Base-by-base conservation (phyloP, 176 grass and related monocot species). In the Cymbopogon citratus region DNA sequence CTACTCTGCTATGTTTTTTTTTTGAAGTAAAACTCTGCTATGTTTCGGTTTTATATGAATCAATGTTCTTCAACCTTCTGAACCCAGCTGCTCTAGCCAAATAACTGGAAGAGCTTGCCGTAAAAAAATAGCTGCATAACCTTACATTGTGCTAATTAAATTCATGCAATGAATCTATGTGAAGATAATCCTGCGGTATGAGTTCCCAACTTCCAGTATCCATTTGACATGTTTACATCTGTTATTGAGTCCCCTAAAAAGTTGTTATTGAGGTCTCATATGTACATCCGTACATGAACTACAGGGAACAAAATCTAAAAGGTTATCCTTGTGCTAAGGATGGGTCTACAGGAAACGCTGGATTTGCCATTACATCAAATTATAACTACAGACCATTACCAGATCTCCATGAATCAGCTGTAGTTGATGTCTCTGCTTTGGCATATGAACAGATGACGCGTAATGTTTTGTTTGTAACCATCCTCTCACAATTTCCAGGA, bases 401-500 rank as follows among this genome's bases (percentile, higher is more conserved):
- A 18, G 62, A 43, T 5, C 35, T 11, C 79, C 3, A 25, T 34
- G 63, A 69, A 54, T 61, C 66, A 35, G 59, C 12, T 69, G 24
- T 28, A 63, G 13, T 12, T 54, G 63, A 28, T 40, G 6, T 26
- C 68, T 68, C 38, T 39, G 44, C 73, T 36, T 66, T 71, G 43
- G 21, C 71, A 52, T 66, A 26, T 59, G 38, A 51, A 21, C 3
- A n/a, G n/a, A n/a, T n/a, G n/a, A n/a, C n/a, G n/a, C n/a, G n/a
- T n/a, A n/a, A n/a, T n/a, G n/a, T n/a, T n/a, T n/a, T n/a, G n/a
- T n/a, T n/a, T n/a, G n/a, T n/a, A n/a, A n/a, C n/a, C 27, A 66
- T 48, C 48, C 18, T 77, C 36, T 83, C 75, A 87, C 52, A 87
- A 44, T 71, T 84, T 90, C 92, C 92, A 94, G 7, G 88, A 75